phyloP scores from a whole-genome alignment of 148 eudicot species.

The Talinum fruticosum region DNA sequence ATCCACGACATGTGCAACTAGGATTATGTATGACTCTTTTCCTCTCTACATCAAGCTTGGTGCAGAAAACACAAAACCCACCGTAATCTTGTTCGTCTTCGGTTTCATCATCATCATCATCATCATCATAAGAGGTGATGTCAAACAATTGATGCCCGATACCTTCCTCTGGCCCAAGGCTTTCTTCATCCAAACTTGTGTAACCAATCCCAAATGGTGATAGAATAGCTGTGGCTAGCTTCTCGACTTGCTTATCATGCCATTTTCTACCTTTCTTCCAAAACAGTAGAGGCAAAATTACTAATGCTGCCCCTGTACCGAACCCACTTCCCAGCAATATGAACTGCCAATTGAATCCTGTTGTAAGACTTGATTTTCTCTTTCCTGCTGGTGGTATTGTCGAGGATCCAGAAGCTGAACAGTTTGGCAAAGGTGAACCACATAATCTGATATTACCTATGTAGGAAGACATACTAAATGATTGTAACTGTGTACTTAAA shows the following conservation, averaged over 20 bases:
- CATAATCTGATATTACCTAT: slow-evolving; percentile 30
- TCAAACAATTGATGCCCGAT: slow-evolving; percentile 32
- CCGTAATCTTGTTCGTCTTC: slow-evolving; percentile 10
- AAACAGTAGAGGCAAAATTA: slow-evolving; percentile 17
- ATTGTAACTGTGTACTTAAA: slow-evolving; percentile 13
- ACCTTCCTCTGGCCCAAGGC: slow-evolving; percentile 20
- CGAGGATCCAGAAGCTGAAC: background rate
- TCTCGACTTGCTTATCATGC: slow-evolving; percentile 12
- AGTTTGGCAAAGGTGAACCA: slow-evolving; percentile 13
- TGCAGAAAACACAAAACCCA: slow-evolving; percentile 51
- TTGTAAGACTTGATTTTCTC: background rate
- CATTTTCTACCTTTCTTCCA: slow-evolving; percentile 21
- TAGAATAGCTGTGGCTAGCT: slow-evolving; percentile 21
- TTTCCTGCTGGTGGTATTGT: background rate
- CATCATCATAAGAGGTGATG: slow-evolving; percentile 22
- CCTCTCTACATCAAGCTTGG: slow-evolving; percentile 43
- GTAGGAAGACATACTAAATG: slow-evolving; percentile 20
- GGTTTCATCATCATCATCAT: slow-evolving; percentile 13
- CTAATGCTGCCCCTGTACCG: slow-evolving; percentile 25
- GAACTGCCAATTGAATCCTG: slow-evolving; percentile 14
- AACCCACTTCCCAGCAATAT: slow-evolving; percentile 19
- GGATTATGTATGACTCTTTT: slow-evolving; percentile 43
- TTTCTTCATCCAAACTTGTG: slow-evolving; percentile 10
- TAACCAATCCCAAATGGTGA: slow-evolving; percentile 32
- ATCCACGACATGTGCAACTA: slow-evolving; percentile 45